Base-by-base conservation (phyloP, 1,284 basidiomycete species). In the Thelephora terrestris region DNA sequence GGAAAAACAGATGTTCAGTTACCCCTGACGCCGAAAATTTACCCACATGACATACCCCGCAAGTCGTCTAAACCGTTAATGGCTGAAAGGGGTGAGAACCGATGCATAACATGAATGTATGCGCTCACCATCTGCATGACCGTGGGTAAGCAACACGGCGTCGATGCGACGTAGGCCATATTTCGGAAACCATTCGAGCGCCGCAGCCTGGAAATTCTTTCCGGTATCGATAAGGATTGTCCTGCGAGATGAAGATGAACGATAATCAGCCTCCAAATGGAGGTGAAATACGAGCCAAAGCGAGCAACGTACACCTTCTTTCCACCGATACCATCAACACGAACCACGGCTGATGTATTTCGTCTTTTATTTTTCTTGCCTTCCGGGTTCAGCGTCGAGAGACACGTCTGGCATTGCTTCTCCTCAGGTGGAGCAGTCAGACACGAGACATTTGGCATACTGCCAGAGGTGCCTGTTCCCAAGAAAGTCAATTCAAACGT, bases 41-140 rank as follows among this genome's bases (percentile, higher is more conserved):
- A 39, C 29, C 20, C 35, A 18, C 3, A 32, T 42, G 20, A 58
- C 66, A 52, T 54, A 83, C 85, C 81, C 71, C 87, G 70, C 32
- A 91, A 68, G 61, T 91, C 88, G 64, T 91, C 87, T 49, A 91
- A 60, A 4, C 88, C 88, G 58, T 90, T 88, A 71, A 88, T 85
- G 12, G 87, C 87, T 85, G 53, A 37, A 43, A 44, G 46, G 52
- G 47, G 27, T 46, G 46, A 37, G 49, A 29, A 40, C 43, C 36
- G 23, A 17, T 25, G 43, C 38, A 16, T 43, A 50, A 25, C 24
- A 47, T 37, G 51, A 39, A 44, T 25, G 25, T 16, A 63, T 32
- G 29, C 29, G 29, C 75, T 44, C 54, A 85, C 82, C 83, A 63
- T 87, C 85, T 52, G 85, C 84, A 61, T 87, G 85, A 9, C 81